Evolutionary conservation across 371 early-diverging fungal species (phyloP).

Genomic region (Dichotomocladium elegans): DNA sequence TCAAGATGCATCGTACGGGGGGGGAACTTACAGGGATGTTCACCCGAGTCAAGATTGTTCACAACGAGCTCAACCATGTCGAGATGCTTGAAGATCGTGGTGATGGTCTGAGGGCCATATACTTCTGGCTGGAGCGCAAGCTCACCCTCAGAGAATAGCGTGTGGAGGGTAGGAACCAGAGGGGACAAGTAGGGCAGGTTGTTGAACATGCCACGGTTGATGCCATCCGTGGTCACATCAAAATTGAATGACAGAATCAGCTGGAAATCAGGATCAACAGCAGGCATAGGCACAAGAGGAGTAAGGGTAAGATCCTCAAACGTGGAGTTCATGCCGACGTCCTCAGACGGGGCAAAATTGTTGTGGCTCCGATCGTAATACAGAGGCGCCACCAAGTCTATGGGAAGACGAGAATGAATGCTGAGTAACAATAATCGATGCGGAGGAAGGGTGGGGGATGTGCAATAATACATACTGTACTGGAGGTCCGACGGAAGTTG

Average conservation of each 20-base stretch:
- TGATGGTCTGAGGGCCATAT: slow-evolving; percentile 63
- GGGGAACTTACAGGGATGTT: slow-evolving; percentile 43
- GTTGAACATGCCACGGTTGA: slow-evolving; percentile 83
- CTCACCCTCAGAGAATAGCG: slow-evolving; percentile 59
- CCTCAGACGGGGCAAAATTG: slow-evolving; percentile 31
- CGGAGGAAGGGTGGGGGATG: not conserved
- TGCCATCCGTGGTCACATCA: slow-evolving; percentile 64
- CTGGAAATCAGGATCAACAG: slow-evolving; percentile 42
- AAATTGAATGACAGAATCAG: slow-evolving; percentile 61
- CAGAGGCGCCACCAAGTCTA: slow-evolving; percentile 50
- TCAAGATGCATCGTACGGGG: not conserved
- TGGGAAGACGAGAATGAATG: not conserved
- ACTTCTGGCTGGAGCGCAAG: slow-evolving; percentile 42
- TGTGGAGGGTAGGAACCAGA: slow-evolving; percentile 66
- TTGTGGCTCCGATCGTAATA: slow-evolving; percentile 41
- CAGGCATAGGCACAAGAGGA: slow-evolving; percentile 32
- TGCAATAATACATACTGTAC: slow-evolving; percentile 33
- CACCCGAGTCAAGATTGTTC: slow-evolving; percentile 52
- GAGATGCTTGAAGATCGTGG: slow-evolving; percentile 50
- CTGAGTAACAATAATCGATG: not conserved
- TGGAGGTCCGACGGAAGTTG: slow-evolving; percentile 49
- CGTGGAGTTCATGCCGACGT: slow-evolving; percentile 23
- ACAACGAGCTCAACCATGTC: slow-evolving; percentile 50
- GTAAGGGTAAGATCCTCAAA: slow-evolving; percentile 55
- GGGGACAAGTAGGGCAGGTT: slow-evolving; percentile 67